Percentiles rank a stretch among this genome's conserved stretches.
Conservation (phyloP, 345 rosid genomes). For the Iberis pinnata region DNA sequence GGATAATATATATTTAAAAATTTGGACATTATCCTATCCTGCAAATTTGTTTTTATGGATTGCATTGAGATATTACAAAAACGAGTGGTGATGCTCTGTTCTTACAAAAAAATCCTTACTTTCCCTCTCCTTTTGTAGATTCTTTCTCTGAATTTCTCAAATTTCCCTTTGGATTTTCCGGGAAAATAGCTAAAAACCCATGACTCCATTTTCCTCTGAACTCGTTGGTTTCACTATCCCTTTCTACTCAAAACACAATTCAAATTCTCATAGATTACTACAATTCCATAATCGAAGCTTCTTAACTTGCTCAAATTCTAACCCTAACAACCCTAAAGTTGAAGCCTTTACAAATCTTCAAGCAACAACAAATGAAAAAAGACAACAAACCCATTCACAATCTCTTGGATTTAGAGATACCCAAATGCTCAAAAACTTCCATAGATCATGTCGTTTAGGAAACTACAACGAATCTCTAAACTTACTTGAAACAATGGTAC, state of each 20-base stretch:
- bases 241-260: conserved; percentile 23
- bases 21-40: no score
- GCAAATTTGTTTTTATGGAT: no score
- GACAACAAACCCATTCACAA: conserved; percentile 34
- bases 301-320: conserved; percentile 21
- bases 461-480: conserved; percentile 58
- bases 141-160: neutral
- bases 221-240: conserved; percentile 31
- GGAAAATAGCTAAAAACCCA: neutral
- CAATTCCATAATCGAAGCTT: conserved; percentile 4
- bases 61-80: conserved; percentile 15
- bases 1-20: no score
- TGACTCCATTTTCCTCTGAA: conserved; percentile 29
- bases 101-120: neutral
- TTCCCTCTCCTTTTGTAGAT: neutral
- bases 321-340: conserved; percentile 10
- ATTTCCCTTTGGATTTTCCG: neutral
- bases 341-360: conserved; percentile 17
- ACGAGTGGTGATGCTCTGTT: conserved; percentile 28
- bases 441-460: conserved; percentile 51
- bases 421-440: conserved; percentile 51
- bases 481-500: conserved; percentile 60
- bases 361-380: conserved; percentile 28
- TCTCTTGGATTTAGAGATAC: conserved; percentile 52
- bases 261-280: neutral